A percentile compares a stretch with the other conserved stretches of the same genome.
phyloP scores from a whole-genome alignment of 345 rosid genomes.

The Rhodamnia argentea region DNA sequence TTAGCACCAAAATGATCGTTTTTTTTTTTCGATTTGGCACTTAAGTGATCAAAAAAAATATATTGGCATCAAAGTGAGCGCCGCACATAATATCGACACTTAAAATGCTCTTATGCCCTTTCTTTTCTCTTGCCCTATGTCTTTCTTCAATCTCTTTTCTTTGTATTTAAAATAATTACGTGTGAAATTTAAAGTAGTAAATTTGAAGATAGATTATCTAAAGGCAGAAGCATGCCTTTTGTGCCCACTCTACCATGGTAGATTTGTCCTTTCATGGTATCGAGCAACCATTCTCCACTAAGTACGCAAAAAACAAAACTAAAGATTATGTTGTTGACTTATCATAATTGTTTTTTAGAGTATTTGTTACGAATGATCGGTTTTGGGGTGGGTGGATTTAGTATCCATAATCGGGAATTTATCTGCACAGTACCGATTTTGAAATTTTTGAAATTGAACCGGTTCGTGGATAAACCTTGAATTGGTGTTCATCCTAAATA shows the following conservation, averaged over 20 bases:
- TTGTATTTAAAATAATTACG: not conserved
- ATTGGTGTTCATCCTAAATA: too few species aligned
- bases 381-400: not conserved
- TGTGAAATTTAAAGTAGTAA: not conserved
- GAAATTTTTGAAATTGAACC: too few species aligned
- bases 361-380: fast-evolving
- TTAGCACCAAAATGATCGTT: too few species aligned
- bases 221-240: not conserved
- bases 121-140: not conserved
- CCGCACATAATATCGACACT: too few species aligned
- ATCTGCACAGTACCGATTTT: too few species aligned
- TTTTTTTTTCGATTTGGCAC: too few species aligned
- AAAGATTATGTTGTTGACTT: not conserved
- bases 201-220: not conserved
- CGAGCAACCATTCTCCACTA: not conserved
- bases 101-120: not conserved
- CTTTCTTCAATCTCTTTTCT: not conserved
- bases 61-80: too few species aligned
- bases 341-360: not conserved
- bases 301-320: not conserved
- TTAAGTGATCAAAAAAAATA: too few species aligned
- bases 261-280: not conserved
- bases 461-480: too few species aligned
- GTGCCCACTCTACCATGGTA: not conserved
- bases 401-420: too few species aligned